Evolutionary conservation across 495 filamentous ascomycete species (phyloP).

Genomic region (Tuber umbilicatum): DNA sequence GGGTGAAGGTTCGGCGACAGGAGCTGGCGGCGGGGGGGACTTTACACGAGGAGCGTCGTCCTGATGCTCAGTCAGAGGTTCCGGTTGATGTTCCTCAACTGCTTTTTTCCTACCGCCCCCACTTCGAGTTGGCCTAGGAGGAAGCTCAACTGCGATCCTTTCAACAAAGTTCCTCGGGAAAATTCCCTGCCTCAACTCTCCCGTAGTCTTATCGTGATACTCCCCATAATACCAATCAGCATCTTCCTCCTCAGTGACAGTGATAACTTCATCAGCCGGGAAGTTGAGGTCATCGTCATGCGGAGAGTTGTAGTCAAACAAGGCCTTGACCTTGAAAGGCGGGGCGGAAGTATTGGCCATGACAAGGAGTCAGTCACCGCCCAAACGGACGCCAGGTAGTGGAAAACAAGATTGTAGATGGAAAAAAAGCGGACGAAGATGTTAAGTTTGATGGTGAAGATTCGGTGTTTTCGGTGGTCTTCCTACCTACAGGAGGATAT

Average conservation of each 20-base stretch:
- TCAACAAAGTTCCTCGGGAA: slow-evolving; percentile 98
- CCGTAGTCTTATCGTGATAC: slow-evolving; percentile 64
- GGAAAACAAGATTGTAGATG: slow-evolving; percentile 5
- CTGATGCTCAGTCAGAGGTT: slow-evolving; percentile 45
- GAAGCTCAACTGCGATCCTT: slow-evolving; percentile 81
- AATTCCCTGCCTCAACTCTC: slow-evolving; percentile 72
- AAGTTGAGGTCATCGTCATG: slow-evolving; percentile 96
- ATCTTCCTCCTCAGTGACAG: slow-evolving; percentile 85
- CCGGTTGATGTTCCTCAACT: slow-evolving; percentile 34
- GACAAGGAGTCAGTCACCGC: slow-evolving; percentile 18
- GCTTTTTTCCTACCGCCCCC: slow-evolving; percentile 67
- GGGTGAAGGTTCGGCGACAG: slow-evolving; percentile 43
- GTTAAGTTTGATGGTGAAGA: not conserved
- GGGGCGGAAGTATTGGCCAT: slow-evolving; percentile 46
- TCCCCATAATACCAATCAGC: slow-evolving; percentile 92
- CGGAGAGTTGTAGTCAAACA: slow-evolving; percentile 83
- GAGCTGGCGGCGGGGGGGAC: slow-evolving; percentile 30
- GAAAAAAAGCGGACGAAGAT: slow-evolving; percentile 3
- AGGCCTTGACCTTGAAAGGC: slow-evolving; percentile 87
- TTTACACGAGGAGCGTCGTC: slow-evolving; percentile 24
- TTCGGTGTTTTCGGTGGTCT: not conserved
- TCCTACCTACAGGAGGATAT: not conserved
- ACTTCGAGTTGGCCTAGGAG: slow-evolving; percentile 70
- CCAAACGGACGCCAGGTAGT: slow-evolving; percentile 11
- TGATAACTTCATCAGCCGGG: slow-evolving; percentile 76